A percentile compares a stretch with the other conserved stretches of the same genome.
Evolutionary conservation across 441 rosid species (phyloP).

Genomic region (Rhodomyrtus psidioides): DNA sequence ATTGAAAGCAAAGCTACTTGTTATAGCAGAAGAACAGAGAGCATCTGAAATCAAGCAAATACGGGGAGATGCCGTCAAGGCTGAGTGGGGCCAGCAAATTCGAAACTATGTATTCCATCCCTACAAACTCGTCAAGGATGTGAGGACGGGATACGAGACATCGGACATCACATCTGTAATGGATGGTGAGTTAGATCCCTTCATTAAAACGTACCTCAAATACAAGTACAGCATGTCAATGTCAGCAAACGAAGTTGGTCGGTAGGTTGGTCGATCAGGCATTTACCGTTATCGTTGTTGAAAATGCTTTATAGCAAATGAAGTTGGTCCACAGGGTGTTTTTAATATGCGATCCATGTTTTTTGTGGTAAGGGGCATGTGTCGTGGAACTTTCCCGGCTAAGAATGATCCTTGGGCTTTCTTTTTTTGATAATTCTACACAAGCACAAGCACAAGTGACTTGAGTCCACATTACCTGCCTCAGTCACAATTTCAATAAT

Average conservation of each 20-base stretch:
- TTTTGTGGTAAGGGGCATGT: not conserved
- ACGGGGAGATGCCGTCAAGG: conserved; percentile 91
- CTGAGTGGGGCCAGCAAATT: conserved; percentile 97
- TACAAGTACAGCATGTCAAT: conserved; percentile 44
- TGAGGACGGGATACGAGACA: conserved; percentile 67
- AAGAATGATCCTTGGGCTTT: not conserved
- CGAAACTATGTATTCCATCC: conserved; percentile 95
- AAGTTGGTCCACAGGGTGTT: not conserved
- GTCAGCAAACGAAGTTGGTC: not conserved
- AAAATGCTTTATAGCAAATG: not conserved
- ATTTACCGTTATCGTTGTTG: not conserved
- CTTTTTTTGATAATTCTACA: not conserved
- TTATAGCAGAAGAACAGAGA: conserved; percentile 87
- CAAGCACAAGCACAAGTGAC: not conserved
- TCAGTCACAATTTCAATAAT: not conserved
- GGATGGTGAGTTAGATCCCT: conserved; percentile 87
- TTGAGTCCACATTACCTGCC: not conserved
- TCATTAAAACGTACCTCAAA: conserved; percentile 87
- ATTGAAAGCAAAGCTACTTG: conserved; percentile 77
- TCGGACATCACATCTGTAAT: conserved; percentile 80
- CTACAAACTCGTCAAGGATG: conserved; percentile 89
- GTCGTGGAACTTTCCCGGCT: not conserved
- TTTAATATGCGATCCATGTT: not conserved
- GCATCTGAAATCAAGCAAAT: conserved; percentile 87
- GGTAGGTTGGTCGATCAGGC: no score